These are phyloP conservation scores for Sequoiadendron giganteum DNA, from an alignment of 75 land plant genomes.

Conservation along the genomic window DNA sequence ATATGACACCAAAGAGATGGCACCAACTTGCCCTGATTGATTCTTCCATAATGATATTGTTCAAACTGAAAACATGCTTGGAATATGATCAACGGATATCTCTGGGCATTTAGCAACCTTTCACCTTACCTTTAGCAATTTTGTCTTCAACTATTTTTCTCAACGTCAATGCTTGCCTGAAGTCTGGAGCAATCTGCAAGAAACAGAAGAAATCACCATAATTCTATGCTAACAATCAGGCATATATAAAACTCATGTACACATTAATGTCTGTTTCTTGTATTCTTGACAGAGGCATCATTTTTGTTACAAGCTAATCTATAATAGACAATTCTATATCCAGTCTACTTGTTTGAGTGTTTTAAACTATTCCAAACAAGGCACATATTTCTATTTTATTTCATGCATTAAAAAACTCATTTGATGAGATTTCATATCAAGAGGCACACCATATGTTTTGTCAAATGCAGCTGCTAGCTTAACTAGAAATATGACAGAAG, in stretches of 20 bases:
- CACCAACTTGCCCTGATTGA: not conserved
- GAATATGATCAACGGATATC: not conserved
- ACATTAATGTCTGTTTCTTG: not conserved
- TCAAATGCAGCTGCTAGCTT: not conserved
- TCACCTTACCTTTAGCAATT: constrained; percentile 74
- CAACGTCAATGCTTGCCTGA: constrained; percentile 73
- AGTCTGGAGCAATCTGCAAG: constrained; percentile 83
- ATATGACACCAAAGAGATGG: not conserved
- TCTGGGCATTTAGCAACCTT: not conserved
- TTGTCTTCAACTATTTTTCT: constrained; percentile 76
- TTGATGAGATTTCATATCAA: not conserved
- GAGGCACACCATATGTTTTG: not conserved
- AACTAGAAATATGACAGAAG: not conserved
- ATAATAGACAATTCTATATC: too few relatives aligned
- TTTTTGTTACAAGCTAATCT: not conserved
- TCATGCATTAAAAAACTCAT: not conserved
- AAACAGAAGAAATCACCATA: not conserved
- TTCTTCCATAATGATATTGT: not conserved
- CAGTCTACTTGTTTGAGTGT: not conserved
- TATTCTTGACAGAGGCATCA: constrained; percentile 1
- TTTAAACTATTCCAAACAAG: too few relatives aligned
- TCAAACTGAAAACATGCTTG: constrained; percentile 1
- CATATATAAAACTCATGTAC: not conserved
- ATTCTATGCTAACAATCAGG: not conserved
- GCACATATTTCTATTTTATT: not conserved